Conservation (phyloP, 73 alveolate genomes). For the Uronychia setigera region DNA sequence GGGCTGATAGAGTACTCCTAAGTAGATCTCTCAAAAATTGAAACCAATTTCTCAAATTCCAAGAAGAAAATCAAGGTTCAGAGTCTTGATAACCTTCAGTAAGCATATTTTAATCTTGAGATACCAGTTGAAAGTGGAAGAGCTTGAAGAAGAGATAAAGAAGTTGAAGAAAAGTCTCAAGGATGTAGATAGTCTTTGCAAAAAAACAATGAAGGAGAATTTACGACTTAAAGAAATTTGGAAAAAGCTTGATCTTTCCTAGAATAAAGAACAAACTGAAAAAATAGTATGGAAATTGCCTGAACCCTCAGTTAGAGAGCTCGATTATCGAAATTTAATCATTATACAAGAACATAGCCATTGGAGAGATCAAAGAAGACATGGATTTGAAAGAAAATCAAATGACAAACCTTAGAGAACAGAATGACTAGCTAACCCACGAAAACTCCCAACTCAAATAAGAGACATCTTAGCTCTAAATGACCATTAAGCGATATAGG, state of each 20-base stretch:
- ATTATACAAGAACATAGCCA: background rate
- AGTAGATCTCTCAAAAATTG: no score
- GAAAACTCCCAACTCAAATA: slow-evolving; percentile 39
- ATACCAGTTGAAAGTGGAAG: no score
- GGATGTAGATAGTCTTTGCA: background rate
- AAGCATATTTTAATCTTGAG: no score
- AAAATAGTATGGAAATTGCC: background rate
- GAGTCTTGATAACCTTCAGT: no score
- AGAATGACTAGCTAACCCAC: background rate
- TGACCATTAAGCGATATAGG: slow-evolving; percentile 59
- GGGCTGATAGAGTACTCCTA: no score
- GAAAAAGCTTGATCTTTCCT: background rate
- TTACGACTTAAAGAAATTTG: background rate
- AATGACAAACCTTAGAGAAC: background rate
- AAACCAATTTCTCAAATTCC: no score
- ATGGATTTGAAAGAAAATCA: background rate
- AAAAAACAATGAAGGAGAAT: background rate
- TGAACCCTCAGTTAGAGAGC: background rate
- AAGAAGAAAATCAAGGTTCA: no score
- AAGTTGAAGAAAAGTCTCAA: no score
- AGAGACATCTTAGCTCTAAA: slow-evolving; percentile 42
- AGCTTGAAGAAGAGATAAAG: no score
- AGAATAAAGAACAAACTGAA: background rate
- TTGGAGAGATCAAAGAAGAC: background rate
- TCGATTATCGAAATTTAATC: background rate